A percentile compares a stretch with the other conserved stretches of the same genome.
These are phyloP conservation scores for Solanum tarapatanum DNA, from an alignment of 257 asterid genomes.

Conservation along the genomic window DNA sequence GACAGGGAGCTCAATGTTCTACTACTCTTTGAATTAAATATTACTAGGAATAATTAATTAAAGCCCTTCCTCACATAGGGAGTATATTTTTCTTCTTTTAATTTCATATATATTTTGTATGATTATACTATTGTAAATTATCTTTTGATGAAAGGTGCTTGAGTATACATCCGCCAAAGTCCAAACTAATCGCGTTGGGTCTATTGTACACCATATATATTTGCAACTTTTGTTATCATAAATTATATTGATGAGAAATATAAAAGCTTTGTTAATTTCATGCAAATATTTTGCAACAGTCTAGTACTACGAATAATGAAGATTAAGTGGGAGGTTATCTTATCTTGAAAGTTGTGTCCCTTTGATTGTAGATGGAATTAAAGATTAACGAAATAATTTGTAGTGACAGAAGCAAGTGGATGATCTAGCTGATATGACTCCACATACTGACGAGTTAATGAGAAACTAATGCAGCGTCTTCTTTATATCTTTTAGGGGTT, in stretches of 20 bases:
- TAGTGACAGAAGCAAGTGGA: background rate
- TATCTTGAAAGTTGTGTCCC: background rate
- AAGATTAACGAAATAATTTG: background rate
- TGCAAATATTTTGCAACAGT: background rate
- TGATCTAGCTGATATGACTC: background rate
- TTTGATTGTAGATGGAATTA: background rate
- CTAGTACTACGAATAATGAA: background rate
- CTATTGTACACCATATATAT: too few species aligned
- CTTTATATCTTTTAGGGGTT: background rate
- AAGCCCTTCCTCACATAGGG: background rate
- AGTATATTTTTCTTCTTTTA: background rate
- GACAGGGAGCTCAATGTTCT: conserved; percentile 66
- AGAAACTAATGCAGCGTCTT: background rate
- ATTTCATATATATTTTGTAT: background rate
- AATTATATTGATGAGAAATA: background rate
- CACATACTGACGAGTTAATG: background rate
- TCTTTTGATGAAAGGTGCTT: background rate
- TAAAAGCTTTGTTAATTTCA: background rate
- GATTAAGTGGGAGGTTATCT: background rate
- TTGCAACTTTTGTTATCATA: background rate
- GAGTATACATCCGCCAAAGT: background rate
- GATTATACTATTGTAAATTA: background rate
- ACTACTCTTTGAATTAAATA: conserved; percentile 35
- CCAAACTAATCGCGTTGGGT: background rate
- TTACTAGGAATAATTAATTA: background rate